phyloP scores from a whole-genome alignment of 768 basidiomycete genomes.

The Dacryopinax spathularia region DNA sequence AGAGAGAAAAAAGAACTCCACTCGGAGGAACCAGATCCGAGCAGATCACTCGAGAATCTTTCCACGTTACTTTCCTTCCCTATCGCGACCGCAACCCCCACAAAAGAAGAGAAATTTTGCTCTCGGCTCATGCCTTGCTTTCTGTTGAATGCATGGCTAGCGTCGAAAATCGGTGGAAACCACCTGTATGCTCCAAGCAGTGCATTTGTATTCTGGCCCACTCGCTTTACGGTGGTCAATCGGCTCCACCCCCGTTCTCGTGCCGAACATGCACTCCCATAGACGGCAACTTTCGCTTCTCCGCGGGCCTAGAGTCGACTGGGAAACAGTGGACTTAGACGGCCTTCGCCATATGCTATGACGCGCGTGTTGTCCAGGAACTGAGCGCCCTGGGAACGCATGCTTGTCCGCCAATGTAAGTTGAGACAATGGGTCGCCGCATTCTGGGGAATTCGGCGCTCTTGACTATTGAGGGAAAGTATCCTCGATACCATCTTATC shows the following conservation, averaged over 20 bases:
- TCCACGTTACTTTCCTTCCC: background rate
- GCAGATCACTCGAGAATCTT: background rate
- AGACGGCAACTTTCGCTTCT: background rate
- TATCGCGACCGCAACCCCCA: background rate
- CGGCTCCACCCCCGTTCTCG: background rate
- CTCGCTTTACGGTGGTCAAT: background rate
- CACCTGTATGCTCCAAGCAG: background rate
- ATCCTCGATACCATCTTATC: background rate
- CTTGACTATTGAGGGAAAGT: background rate
- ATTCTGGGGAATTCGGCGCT: background rate
- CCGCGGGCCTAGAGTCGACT: background rate
- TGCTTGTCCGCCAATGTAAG: background rate
- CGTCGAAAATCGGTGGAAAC: background rate
- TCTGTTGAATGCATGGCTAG: background rate
- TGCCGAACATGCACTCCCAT: background rate
- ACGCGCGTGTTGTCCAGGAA: background rate
- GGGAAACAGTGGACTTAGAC: slow-evolving; percentile 1
- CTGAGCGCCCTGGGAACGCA: background rate
- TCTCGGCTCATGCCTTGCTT: background rate
- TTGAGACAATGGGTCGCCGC: background rate
- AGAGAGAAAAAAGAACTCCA: slow-evolving; percentile 1
- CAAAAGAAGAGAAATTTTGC: background rate
- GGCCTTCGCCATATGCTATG: background rate
- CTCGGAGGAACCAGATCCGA: background rate
- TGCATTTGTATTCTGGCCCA: background rate